phyloP scores from a whole-genome alignment of 2,329 filamentous ascomycete genomes.

The Fusarium succisae region DNA sequence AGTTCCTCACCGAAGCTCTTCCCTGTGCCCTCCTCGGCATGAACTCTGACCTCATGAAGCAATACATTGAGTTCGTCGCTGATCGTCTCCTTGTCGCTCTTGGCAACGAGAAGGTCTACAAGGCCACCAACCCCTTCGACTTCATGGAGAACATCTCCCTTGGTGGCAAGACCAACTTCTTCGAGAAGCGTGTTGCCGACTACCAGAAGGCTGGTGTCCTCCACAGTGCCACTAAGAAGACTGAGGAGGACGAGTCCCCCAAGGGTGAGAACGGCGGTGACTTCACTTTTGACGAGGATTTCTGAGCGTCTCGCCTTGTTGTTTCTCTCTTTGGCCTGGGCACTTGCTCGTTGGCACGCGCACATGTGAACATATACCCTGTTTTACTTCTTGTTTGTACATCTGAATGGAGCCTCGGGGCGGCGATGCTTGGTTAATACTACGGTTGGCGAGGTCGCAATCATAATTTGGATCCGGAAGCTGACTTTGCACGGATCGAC shows the following conservation, averaged over 20 bases:
- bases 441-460: slow-evolving; percentile 13
- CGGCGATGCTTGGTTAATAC: slow-evolving; percentile 29
- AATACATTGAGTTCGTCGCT: slow-evolving; percentile 99
- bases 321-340: slow-evolving; percentile 9
- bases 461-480: slow-evolving; percentile 31
- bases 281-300: slow-evolving; percentile 96
- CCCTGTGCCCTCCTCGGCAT: slow-evolving; percentile 94
- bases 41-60: slow-evolving; percentile 97
- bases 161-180: slow-evolving; percentile 99
- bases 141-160: slow-evolving; percentile 99
- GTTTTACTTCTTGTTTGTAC: slow-evolving; percentile 38
- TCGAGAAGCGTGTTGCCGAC: slow-evolving; percentile 99
- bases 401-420: slow-evolving; percentile 38
- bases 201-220: slow-evolving; percentile 99
- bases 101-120: slow-evolving; percentile 94
- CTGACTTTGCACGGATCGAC: slow-evolving; percentile 30
- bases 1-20: slow-evolving; percentile 96
- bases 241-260: slow-evolving; percentile 60
- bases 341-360: background rate
- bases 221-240: slow-evolving; percentile 80
- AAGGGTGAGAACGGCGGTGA: slow-evolving; percentile 74
- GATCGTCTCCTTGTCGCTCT: slow-evolving; percentile 93
- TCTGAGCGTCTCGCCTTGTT: slow-evolving; percentile 65
- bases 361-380: slow-evolving; percentile 41
- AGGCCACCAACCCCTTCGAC: slow-evolving; percentile 95